Conservation (phyloP, 108 stramenopile genomes). For the Nitzschia putrida region DNA sequence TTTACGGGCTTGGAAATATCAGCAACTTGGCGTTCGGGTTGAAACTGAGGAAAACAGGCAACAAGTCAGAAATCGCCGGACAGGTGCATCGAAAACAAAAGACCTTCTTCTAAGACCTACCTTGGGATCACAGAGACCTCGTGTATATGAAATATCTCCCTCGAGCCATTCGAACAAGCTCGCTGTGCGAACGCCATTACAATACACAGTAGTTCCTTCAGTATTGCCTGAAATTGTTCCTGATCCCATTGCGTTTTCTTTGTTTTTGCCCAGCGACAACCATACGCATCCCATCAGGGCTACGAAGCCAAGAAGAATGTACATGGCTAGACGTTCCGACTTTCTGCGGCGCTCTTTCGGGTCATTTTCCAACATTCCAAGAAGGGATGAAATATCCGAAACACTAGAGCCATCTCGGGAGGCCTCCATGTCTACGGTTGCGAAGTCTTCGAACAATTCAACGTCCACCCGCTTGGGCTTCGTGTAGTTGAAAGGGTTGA, state of each 20-base stretch:
- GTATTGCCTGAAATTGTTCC: neutral
- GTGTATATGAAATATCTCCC: conserved; percentile 4
- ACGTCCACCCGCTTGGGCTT: neutral
- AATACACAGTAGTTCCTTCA: neutral
- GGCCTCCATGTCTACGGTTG: conserved; percentile 10
- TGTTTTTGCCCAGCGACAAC: conserved; percentile 6
- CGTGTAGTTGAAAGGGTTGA: neutral
- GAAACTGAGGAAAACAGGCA: conserved; percentile 9
- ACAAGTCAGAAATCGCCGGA: neutral
- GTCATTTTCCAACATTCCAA: neutral
- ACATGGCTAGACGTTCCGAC: conserved; percentile 6
- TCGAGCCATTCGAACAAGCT: conserved; percentile 21
- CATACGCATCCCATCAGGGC: conserved; percentile 1
- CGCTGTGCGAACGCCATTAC: conserved; percentile 2
- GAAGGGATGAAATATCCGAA: neutral
- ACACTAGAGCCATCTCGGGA: conserved; percentile 1
- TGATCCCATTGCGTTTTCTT: neutral
- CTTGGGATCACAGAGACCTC: conserved; percentile 24
- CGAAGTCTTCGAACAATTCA: conserved; percentile 1
- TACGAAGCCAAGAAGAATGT: conserved; percentile 10
- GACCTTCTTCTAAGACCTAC: conserved; percentile 1
- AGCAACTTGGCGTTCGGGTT: conserved; percentile 4
- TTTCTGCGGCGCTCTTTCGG: conserved; percentile 6
- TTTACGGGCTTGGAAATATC: conserved; percentile 21
- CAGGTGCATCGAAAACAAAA: neutral